Evolutionary conservation across 1,284 basidiomycete genomes (phyloP), one percentile per base, ranked within the genome.

Genomic region (Mixia osmundae): DNA sequence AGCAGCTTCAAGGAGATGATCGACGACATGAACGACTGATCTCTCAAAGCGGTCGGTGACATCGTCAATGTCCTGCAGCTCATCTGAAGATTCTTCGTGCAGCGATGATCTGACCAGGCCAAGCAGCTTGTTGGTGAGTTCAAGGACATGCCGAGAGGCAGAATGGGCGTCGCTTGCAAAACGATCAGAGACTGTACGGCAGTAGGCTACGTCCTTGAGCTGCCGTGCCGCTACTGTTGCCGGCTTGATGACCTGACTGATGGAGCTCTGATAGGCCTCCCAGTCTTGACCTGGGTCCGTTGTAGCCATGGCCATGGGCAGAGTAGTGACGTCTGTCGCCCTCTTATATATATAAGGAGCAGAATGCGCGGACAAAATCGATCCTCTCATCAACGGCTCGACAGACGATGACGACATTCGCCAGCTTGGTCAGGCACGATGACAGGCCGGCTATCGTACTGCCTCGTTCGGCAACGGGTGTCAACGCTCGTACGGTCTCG

Each of bases 1-100:
- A 15, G 82, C 76, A 38, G 69, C 66, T 56, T 95, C 89, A 38
- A 91, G 58, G 38, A 94, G 54, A 25, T 68, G 65, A 54, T 95
- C 89, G 58, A 91, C 68, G 0, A 70, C 61, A 52, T 87, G 79
- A 12, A 80, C 73, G 0, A 89, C 66, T 22, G 68, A 53, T n/a
- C 66, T 61, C 43, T 72, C 66, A 54, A 83, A 91, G 44, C 68
- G 68, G 52, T 89, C 82, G 16, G 72, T 57, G 2, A 87, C 63
- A 57, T 85, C 76, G 44, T 85, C 80, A 47, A 74, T 67, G 38
- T 62, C 67, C 43, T 66, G 61, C 36, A 77, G 49, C 12, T 40
- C 39, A 5, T 35, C 8, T 11, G 22, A 10, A 32, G 47, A 49
- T 25, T 34, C 11, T 43, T 36, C 36, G 40, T 15, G 25, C 31